Percentiles rank a stretch among this genome's conserved stretches.
Conservation (phyloP, 2,329 filamentous ascomycete species). For the Shiraia bambusicola region DNA sequence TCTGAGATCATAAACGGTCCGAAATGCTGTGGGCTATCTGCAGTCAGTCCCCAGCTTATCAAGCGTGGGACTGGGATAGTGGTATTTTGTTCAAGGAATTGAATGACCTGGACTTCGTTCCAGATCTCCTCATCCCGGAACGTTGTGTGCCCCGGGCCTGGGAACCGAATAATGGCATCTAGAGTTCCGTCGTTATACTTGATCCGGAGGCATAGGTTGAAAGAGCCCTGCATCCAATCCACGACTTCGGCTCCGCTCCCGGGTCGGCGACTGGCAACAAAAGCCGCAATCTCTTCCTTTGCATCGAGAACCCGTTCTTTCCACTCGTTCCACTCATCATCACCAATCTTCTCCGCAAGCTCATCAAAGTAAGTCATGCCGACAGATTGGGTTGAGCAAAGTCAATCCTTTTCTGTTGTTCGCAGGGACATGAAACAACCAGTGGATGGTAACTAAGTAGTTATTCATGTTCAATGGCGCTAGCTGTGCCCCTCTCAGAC, state of each 20-base stretch:
- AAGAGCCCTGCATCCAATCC: conserved; percentile 15
- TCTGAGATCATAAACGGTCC: conserved; percentile 27
- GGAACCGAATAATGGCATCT: conserved; percentile 19
- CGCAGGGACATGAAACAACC: too few species aligned
- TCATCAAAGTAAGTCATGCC: conserved; percentile 14
- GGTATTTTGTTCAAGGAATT: conserved; percentile 18
- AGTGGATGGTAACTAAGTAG: too few species aligned
- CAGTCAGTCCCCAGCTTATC: conserved; percentile 20
- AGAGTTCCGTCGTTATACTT: conserved; percentile 12
- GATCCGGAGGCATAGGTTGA: conserved; percentile 14
- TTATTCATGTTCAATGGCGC: too few species aligned
- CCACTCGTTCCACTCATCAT: conserved; percentile 15
- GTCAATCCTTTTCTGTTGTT: too few species aligned
- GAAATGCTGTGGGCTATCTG: conserved; percentile 23
- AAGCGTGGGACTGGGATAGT: conserved; percentile 16
- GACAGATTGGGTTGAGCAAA: too few species aligned
- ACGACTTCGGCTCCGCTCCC: conserved; percentile 12
- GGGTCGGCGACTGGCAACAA: conserved; percentile 11
- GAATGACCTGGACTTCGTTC: conserved; percentile 18
- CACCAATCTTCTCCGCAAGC: conserved; percentile 5
- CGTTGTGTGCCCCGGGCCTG: conserved; percentile 12
- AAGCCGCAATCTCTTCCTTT: conserved; percentile 12
- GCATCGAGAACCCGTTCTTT: conserved; percentile 10
- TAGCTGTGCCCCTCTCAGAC: too few species aligned
- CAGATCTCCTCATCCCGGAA: conserved; percentile 18